These are phyloP conservation scores for Oleoguttula mirabilis DNA, from an alignment of 495 filamentous ascomycete genomes.

Conservation along the genomic window DNA sequence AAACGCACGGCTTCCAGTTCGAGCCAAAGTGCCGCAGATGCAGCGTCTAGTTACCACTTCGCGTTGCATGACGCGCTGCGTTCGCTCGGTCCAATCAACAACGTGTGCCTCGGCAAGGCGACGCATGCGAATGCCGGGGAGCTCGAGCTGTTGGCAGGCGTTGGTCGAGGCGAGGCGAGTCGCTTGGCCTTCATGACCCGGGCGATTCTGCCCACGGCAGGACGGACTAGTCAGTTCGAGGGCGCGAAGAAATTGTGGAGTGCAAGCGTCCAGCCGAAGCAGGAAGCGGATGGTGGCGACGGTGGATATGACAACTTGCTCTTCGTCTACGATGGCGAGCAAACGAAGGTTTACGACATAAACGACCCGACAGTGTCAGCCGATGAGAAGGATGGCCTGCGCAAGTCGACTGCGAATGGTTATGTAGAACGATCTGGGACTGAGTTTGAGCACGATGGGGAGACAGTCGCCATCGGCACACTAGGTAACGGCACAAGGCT, in stretches of 20 bases:
- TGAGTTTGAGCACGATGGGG: conserved; percentile 81
- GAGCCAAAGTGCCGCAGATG: conserved; percentile 24
- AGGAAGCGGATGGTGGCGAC: background rate
- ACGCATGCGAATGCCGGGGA: conserved; percentile 15
- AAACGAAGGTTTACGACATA: conserved; percentile 15
- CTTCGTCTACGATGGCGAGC: conserved; percentile 50
- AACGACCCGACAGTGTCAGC: conserved; percentile 23
- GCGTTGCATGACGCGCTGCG: conserved; percentile 61
- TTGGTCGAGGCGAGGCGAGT: conserved; percentile 57
- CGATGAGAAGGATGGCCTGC: conserved; percentile 35
- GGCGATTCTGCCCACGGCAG: conserved; percentile 54
- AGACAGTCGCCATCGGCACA: conserved; percentile 68
- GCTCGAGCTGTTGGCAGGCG: conserved; percentile 59
- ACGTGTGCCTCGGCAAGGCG: conserved; percentile 47
- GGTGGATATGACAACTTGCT: conserved; percentile 50
- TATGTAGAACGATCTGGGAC: conserved; percentile 54
- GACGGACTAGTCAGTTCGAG: conserved; percentile 49
- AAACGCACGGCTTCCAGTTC: conserved; percentile 22
- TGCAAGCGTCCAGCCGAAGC: conserved; percentile 1
- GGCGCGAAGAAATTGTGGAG: conserved; percentile 20
- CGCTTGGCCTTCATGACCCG: conserved; percentile 62
- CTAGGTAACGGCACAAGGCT: conserved; percentile 63
- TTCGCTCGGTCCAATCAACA: conserved; percentile 66
- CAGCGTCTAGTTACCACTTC: conserved; percentile 48
- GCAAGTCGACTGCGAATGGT: background rate